Percentiles rank a stretch among this genome's conserved stretches.
These are phyloP conservation scores for Globisporangium middletonii DNA, from an alignment of 352 stramenopile genomes.

Conservation along the genomic window DNA sequence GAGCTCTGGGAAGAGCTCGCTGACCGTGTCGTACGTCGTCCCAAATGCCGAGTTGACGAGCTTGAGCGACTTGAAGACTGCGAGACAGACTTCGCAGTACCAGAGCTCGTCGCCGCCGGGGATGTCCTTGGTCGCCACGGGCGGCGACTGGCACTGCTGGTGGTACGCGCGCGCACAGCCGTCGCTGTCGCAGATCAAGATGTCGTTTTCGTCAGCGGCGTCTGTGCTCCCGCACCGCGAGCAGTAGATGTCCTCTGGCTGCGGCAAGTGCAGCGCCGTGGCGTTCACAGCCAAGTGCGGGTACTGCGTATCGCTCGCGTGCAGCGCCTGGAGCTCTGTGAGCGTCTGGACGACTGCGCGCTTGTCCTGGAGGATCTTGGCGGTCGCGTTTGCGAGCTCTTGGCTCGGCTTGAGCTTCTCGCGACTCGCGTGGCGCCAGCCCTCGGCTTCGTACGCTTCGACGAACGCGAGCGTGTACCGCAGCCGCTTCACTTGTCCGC, in stretches of 20 bases:
- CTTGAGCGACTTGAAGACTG: constrained; percentile 76
- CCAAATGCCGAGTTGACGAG: constrained; percentile 75
- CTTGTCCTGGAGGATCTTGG: constrained; percentile 55
- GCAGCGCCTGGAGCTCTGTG: constrained; percentile 30
- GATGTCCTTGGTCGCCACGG: constrained; percentile 53
- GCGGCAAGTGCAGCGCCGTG: constrained; percentile 8
- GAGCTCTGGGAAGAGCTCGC: constrained; percentile 42
- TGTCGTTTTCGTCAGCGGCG: constrained; percentile 70
- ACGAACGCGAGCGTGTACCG: constrained; percentile 68
- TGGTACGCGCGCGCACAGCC: constrained; percentile 79
- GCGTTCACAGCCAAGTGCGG: constrained; percentile 27
- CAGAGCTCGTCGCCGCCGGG: constrained; percentile 59
- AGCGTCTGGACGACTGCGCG: constrained; percentile 41
- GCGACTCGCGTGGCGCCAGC: constrained; percentile 65
- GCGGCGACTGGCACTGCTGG: constrained; percentile 64
- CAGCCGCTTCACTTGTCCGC: constrained; percentile 27
- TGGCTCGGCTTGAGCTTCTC: constrained; percentile 82
- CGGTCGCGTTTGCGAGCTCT: constrained; percentile 43
- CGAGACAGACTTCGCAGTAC: constrained; percentile 77
- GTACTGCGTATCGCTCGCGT: constrained; percentile 44
- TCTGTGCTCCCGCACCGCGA: constrained; percentile 64
- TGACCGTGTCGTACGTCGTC: constrained; percentile 54
- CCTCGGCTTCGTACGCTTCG: constrained; percentile 78
- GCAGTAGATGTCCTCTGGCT: constrained; percentile 61
- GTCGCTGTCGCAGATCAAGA: constrained; percentile 73